Conservation (phyloP, 2,329 filamentous ascomycete species). For the Botryotinia narcissicola region DNA sequence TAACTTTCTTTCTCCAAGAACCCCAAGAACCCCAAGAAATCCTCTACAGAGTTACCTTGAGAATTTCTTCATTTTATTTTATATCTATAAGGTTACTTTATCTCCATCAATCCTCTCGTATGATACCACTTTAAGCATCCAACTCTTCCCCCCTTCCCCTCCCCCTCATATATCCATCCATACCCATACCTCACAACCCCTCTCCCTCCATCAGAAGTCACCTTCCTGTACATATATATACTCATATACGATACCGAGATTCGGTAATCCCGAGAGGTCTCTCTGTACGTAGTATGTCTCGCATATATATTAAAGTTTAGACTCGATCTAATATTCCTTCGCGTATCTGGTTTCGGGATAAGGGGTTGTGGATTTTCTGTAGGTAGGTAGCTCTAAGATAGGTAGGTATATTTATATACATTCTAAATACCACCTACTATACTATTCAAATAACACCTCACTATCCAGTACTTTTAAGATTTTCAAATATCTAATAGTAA, state of each 20-base stretch:
- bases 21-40: neutral
- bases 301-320: neutral
- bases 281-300: neutral
- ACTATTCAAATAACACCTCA: neutral
- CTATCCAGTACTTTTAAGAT: neutral
- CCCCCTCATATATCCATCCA: too few relatives aligned
- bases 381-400: neutral
- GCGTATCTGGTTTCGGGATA: neutral
- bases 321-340: too few relatives aligned
- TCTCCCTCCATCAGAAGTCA: neutral
- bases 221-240: neutral
- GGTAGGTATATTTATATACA: neutral
- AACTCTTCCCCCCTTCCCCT: neutral
- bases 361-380: neutral
- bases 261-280: neutral
- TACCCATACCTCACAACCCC: neutral
- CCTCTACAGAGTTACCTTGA: neutral
- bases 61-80: neutral
- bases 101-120: neutral
- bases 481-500: neutral
- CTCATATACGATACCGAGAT: neutral
- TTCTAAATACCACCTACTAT: neutral
- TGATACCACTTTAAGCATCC: neutral
- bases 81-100: neutral
- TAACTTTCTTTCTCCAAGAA: neutral